A percentile compares a stretch with the other conserved stretches of the same genome.
These are phyloP conservation scores for Pestalotiopsis sp. DNA, from an alignment of 2,329 filamentous ascomycete genomes.

Conservation along the genomic window DNA sequence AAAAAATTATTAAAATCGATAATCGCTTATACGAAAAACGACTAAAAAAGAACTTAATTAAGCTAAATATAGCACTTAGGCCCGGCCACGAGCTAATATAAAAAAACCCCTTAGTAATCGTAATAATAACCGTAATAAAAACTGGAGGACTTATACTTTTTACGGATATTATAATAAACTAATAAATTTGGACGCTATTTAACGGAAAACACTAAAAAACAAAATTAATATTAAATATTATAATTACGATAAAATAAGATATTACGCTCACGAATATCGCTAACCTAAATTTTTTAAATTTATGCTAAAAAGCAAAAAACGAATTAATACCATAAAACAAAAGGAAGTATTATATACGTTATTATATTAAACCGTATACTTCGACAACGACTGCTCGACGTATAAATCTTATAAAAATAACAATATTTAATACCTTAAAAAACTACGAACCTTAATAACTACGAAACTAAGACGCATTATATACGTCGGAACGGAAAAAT, in stretches of 20 bases:
- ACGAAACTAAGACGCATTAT: not conserved
- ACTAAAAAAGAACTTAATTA: no score
- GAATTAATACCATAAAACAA: not conserved
- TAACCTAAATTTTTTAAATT: not conserved
- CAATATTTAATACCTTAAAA: not conserved
- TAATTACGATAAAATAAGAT: not conserved
- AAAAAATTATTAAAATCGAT: slow-evolving; percentile 1
- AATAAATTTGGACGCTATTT: not conserved
- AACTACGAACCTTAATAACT: not conserved
- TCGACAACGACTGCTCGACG: not conserved
- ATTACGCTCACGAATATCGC: not conserved
- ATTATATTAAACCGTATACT: no score
- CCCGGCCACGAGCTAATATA: no score
- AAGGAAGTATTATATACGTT: no score
- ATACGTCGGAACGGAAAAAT: not conserved
- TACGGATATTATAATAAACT: not conserved
- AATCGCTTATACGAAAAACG: slow-evolving; percentile 7
- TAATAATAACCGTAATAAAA: not conserved
- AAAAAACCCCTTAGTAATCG: no score
- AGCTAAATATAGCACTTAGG: no score
- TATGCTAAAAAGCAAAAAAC: not conserved
- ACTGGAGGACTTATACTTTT: not conserved
- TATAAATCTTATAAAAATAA: not conserved
- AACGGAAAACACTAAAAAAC: not conserved
- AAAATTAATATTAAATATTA: not conserved